Conservation (phyloP, 1,284 basidiomycete genomes). For the Kwoniella shivajii region DNA sequence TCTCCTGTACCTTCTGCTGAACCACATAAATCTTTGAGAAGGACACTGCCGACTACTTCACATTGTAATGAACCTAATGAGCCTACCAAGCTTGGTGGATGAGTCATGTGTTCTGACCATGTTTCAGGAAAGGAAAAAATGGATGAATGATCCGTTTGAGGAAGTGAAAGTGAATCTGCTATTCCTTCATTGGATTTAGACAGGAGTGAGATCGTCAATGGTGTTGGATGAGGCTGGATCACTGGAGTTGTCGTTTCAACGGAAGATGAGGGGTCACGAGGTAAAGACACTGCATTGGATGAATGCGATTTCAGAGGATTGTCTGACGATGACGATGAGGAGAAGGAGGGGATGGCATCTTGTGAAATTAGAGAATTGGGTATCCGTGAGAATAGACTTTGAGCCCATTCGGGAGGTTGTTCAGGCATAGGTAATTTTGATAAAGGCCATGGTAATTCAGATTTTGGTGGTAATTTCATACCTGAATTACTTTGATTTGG, state of each 20-base stretch:
- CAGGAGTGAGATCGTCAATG: conserved; percentile 41
- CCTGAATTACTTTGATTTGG: neutral
- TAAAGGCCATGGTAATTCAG: conserved; percentile 18
- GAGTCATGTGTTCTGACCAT: conserved; percentile 15
- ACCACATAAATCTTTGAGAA: conserved; percentile 15
- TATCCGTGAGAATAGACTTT: conserved; percentile 10
- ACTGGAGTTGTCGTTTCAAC: neutral
- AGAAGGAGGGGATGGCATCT: neutral
- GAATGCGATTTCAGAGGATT: neutral
- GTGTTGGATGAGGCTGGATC: neutral
- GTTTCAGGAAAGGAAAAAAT: conserved; percentile 27
- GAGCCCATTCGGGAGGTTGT: conserved; percentile 19
- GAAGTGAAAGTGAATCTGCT: conserved; percentile 37
- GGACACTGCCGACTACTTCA: conserved; percentile 16
- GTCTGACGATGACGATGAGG: conserved; percentile 1
- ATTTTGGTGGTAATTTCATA: conserved; percentile 12
- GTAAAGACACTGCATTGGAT: neutral
- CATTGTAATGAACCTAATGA: conserved; percentile 19
- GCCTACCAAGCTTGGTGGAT: conserved; percentile 7
- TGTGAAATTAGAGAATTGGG: conserved; percentile 11
- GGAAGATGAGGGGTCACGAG: neutral
- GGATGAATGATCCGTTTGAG: conserved; percentile 30
- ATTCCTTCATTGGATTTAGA: conserved; percentile 28
- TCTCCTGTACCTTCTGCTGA: conserved; percentile 37
- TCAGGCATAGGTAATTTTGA: conserved; percentile 19